Evolutionary conservation across 768 basidiomycete species (phyloP), one percentile per base, ranked within the genome.

Genomic region (Kwoniella bestiolae): DNA sequence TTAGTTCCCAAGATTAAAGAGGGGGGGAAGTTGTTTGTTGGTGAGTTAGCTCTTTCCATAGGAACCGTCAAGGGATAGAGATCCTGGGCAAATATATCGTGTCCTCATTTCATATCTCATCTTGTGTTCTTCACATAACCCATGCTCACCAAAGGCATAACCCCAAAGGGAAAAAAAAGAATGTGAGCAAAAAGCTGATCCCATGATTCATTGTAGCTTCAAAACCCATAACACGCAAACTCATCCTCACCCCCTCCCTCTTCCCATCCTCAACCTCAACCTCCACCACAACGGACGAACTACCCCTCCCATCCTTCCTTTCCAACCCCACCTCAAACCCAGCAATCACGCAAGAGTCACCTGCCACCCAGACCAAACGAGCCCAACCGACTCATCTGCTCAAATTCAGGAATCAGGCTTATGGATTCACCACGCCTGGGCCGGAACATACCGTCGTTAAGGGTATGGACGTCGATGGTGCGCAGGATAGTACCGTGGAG

Each of bases 341-440:
- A 18, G 23, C 44, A 32, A 38, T 60, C 4, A 46, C 50, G 5
- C 53, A 60, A 32, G 32, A 56, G n/a, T 44, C 51, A 49, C n/a
- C 56, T 26, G 14, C 55, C 35, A 18, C 63, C 50, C 63, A 61
- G 1, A 11, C 62, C 7, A 78, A 78, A 51, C 66, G 79, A 45
- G 38, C 51, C 18, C 79, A 79, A 45, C 79, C 78, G 0, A 60
- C 65, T 2, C 76, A 78, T 60, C 56, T 76, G 7, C 44, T 80
- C 26, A 80, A 80, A 60, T 79, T 77, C 64, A 70, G 79, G n/a
- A 80, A 80, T 63, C 53, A 66, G 14, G 75, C 75, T 18, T 74
- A 65, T 38, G 79, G 79, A 0, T 72, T 70, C 25, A 53, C 64
- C 38, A 74, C 74, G 5, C 67, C 69, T 7, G 75, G 75, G 3